Base-by-base conservation (phyloP, 2,329 filamentous ascomycete species). In the Tolypocladium sp. region DNA sequence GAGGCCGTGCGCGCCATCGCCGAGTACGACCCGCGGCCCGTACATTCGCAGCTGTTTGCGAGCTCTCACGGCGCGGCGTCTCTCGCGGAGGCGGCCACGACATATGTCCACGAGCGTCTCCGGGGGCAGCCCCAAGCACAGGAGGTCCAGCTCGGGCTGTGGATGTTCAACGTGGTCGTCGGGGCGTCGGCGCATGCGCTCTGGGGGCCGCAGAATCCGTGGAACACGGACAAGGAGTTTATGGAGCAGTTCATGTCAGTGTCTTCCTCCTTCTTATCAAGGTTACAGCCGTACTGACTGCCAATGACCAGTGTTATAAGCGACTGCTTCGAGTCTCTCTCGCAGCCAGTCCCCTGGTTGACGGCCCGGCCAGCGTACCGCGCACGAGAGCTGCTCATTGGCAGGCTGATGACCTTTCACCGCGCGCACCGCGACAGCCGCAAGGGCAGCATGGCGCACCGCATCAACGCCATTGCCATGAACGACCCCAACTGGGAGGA, bases 161-260 rank as follows among this genome's bases (percentile, higher is more conserved):
- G 68, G 69, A 61, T 71, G 35, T 71, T 71, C 58, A 63, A 66
- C 15, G 27, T 69, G 44, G 65, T 68, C 5, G 66, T 68, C 9
- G 65, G 69, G n/a, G 67, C 68, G n/a, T 66, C 70, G 9, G 69
- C 69, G 0, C 69, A 62, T 40, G 67, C 69, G 25, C 67, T 70
- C 25, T 71, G 69, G 69, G 69, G 69, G 5, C 61, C 63, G 3
- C 57, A 64, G 40, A 71, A 71, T 56, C 69, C 69, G 3, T 71
- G 69, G 69, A 63, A 67, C 3, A 65, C 67, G 60, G 69, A 71
- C 25, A 58, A 59, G 6, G 67, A 71, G 55, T 71, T 71, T 52
- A 62, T 67, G 2, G 61, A 66, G 15, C 67, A 70, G 30, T 71
- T 71, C 58, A 69, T 71, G 69, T 66, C 60, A 66, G 66, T 59